Conservation (phyloP, 345 rosid species). For the Citrus maxima region DNA sequence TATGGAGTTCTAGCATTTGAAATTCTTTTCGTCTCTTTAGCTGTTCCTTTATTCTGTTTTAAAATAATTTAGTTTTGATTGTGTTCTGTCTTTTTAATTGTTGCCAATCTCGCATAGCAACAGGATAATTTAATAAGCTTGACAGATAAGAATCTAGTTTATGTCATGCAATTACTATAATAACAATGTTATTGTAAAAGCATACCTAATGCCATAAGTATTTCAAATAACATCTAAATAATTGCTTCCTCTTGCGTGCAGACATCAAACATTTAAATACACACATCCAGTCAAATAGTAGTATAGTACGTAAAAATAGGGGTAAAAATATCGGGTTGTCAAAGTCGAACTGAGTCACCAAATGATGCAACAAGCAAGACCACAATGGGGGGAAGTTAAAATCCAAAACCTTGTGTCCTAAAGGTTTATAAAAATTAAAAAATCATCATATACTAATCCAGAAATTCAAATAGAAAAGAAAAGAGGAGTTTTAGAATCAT, state of each 20-base stretch:
- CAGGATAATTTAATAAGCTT: not conserved
- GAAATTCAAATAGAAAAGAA: too few species aligned
- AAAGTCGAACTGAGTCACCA: not conserved
- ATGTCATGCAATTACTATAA: not conserved
- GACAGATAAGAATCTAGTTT: not conserved
- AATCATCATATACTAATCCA: too few species aligned
- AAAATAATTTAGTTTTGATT: not conserved
- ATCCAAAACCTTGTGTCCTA: not conserved
- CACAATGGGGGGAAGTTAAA: not conserved
- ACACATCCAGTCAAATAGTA: not conserved
- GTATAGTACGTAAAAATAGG: not conserved
- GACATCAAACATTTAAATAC: not conserved
- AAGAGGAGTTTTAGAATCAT: too few species aligned
- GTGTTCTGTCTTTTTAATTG: not conserved
- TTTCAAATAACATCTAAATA: not conserved
- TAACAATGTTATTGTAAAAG: not conserved
- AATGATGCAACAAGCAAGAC: not conserved
- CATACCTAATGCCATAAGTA: not conserved
- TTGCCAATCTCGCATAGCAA: not conserved
- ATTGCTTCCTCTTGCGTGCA: not conserved
- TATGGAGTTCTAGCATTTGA: not conserved
- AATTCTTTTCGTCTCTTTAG: not conserved
- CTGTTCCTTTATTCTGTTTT: not conserved
- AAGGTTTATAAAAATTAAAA: not conserved
- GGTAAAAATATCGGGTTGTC: not conserved